Conservation (phyloP, 345 rosid genomes). For the Syzygium jambos region DNA sequence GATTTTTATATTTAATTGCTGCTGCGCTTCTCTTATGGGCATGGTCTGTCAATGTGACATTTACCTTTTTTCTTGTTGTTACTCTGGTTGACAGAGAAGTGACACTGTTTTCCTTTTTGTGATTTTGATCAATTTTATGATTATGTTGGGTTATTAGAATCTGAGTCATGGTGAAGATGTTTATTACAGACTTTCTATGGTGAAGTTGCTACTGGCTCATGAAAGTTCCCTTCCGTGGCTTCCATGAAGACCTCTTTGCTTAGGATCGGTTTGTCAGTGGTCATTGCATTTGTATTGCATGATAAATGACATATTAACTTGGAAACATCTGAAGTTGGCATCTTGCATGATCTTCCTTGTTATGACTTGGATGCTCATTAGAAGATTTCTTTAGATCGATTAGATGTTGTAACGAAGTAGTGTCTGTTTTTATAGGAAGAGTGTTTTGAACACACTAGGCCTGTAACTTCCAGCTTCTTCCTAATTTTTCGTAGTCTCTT, state of each 20-base stretch:
- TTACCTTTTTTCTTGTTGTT: neutral
- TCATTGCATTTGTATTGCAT: neutral
- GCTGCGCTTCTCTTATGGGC: neutral
- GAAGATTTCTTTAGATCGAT: neutral
- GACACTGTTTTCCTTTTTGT: neutral
- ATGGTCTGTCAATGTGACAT: neutral
- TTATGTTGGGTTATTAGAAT: neutral
- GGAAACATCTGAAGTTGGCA: neutral
- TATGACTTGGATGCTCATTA: neutral
- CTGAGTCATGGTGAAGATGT: neutral
- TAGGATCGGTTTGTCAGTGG: neutral
- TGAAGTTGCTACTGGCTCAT: neutral
- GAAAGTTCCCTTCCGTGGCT: neutral
- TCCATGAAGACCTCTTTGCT: neutral
- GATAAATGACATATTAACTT: neutral
- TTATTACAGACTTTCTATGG: neutral
- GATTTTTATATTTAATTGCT: neutral
- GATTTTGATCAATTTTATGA: neutral
- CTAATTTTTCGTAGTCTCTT: neutral
- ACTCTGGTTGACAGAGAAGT: neutral
- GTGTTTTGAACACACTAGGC: neutral
- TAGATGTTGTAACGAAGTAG: neutral
- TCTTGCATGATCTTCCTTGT: neutral
- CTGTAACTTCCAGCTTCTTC: neutral
- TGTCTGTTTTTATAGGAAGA: neutral